A percentile compares a stretch with the other conserved stretches of the same genome.
These are phyloP conservation scores for Fusarium sp. DNA, from an alignment of 2,329 filamentous ascomycete genomes.

Conservation along the genomic window DNA sequence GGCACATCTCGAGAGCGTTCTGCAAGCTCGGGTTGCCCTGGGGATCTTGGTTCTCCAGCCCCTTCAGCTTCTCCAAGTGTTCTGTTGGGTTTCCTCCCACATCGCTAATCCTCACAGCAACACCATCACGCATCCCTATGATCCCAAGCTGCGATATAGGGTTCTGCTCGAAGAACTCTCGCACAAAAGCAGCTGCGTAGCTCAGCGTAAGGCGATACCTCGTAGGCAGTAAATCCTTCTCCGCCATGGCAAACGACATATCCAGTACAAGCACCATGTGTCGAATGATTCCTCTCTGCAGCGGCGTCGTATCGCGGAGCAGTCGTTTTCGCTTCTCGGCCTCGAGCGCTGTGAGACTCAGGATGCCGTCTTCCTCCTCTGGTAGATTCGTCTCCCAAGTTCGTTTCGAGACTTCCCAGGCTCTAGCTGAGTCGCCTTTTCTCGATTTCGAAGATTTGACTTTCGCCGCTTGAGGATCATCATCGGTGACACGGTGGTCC, in stretches of 20 bases:
- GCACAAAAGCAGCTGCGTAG: constrained; percentile 88
- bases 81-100: constrained; percentile 92
- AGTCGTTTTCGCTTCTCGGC: constrained; percentile 85
- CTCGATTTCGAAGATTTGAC: constrained; percentile 48
- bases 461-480: constrained; percentile 50
- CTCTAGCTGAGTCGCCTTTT: constrained; percentile 62
- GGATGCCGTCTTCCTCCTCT: constrained; percentile 80
- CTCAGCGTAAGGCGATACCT: constrained; percentile 85
- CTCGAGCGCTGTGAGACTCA: constrained; percentile 83
- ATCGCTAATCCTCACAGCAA: constrained; percentile 87
- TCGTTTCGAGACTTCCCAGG: constrained; percentile 76
- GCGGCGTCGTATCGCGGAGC: constrained; percentile 91
- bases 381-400: constrained; percentile 79
- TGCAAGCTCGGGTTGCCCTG: constrained; percentile 86
- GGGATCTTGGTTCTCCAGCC: constrained; percentile 74
- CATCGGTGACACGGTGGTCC: constrained; percentile 61
- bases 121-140: constrained; percentile 91
- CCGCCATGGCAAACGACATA: constrained; percentile 91
- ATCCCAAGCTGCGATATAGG: constrained; percentile 96
- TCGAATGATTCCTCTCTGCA: constrained; percentile 98
- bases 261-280: constrained; percentile 93
- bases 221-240: constrained; percentile 93
- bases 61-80: constrained; percentile 82
- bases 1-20: constrained; percentile 95
- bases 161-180: constrained; percentile 98